Evolutionary conservation across 148 eudicot genomes (phyloP), one percentile per base, ranked within the genome.

Genomic region (Chenopodium quinoa): DNA sequence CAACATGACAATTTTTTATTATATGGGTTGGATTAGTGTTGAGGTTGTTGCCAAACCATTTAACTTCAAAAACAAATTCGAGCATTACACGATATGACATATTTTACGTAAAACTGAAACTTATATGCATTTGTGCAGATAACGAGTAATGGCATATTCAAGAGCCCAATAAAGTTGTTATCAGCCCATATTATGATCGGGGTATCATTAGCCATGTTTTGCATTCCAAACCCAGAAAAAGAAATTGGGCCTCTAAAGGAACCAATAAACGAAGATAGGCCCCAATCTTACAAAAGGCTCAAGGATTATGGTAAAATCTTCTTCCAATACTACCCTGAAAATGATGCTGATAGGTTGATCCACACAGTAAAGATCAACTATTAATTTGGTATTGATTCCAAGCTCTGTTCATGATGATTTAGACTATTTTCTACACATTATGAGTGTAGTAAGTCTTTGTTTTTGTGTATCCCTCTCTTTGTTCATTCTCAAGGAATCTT

Each of bases 91-190:
- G n/a, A n/a, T n/a, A n/a, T n/a, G n/a, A n/a, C n/a, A n/a, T n/a
- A n/a, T n/a, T n/a, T n/a, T n/a, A n/a, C n/a, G n/a, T n/a, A n/a
- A 32, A 32, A 32, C 2, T 32, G 34, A 32, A 32, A 1, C 34
- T 32, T 32, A 32, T 32, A 32, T 32, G 34, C 11, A 13, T 13
- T 0, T 75, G 80, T 32, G 34, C 75, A 85, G 84, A 78, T 85
- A 69, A 62, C 79, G 65, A 84, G 83, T 34, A n/a, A n/a, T 68
- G 87, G 89, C n/a, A 74, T 82, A 67, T 79, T 79, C 60, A 83
- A 87, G 75, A 85, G 87, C 75, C 87, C 89, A 27, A 25, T 29
- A 85, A 84, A 67, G 89, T 75, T 60, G 75, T 83, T 52, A 67
- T 80, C 23, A 82, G 81, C 78, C 71, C 76, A 14, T 77, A 80